These are phyloP conservation scores for Azolla pinnata DNA, from an alignment of 75 land plant genomes.

Conservation along the genomic window DNA sequence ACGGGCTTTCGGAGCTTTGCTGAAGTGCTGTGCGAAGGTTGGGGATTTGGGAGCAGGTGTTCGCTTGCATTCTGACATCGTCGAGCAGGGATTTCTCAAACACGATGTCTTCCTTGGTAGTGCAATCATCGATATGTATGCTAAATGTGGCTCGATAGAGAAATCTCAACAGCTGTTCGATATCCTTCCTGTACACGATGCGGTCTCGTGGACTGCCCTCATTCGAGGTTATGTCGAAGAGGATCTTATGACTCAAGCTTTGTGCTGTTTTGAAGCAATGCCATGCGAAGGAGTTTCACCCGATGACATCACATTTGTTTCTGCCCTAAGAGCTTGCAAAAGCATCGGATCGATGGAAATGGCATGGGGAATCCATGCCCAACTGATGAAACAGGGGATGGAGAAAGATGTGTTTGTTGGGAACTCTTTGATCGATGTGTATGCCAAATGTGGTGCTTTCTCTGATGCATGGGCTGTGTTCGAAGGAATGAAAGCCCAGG, in stretches of 20 bases:
- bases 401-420: conserved; percentile 29
- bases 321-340: conserved; percentile 23
- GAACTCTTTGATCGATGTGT: conserved; percentile 40
- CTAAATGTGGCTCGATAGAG: conserved; percentile 36
- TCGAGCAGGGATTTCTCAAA: conserved; percentile 19
- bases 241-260: conserved; percentile 30
- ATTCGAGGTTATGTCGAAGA: conserved; percentile 61
- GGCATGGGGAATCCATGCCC: conserved; percentile 34
- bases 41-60: conserved; percentile 42
- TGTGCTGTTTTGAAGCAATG: conserved; percentile 36
- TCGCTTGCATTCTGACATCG: conserved; percentile 47
- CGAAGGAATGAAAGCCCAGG: conserved; percentile 14
- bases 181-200: conserved; percentile 26
- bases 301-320: conserved; percentile 27
- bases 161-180: conserved; percentile 50
- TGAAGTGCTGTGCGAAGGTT: conserved; percentile 39
- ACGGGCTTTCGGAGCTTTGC: too few relatives aligned
- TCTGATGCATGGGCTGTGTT: conserved; percentile 18
- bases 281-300: conserved; percentile 15
- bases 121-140: conserved; percentile 56
- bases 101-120: conserved; percentile 33
- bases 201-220: conserved; percentile 53
- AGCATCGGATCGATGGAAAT: conserved; percentile 5
- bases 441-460: conserved; percentile 21
- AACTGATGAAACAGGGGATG: conserved; percentile 25